These are phyloP conservation scores for Lyophyllum atratum DNA, from an alignment of 768 basidiomycete species.

Conservation along the genomic window DNA sequence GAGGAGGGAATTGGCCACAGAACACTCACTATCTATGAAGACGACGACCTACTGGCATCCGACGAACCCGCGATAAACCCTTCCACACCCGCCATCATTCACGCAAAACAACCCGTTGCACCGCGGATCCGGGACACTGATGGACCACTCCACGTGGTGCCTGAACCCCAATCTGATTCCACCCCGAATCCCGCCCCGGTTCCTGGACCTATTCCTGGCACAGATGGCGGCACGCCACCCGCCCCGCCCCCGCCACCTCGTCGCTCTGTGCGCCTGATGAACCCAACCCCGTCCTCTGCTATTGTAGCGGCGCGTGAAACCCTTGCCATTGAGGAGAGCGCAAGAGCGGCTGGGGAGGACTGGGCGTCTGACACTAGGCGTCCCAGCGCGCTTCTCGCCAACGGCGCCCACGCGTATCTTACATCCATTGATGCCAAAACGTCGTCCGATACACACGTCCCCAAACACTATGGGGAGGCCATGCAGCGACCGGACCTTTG, in stretches of 20 bases:
- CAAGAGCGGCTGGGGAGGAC: background rate
- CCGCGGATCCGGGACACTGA: background rate
- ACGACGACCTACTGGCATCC: background rate
- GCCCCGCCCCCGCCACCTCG: too few relatives aligned
- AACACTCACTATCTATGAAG: constrained; percentile 6
- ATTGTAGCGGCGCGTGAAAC: background rate
- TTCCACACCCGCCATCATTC: background rate
- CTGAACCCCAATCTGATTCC: too few relatives aligned
- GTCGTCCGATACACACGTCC: background rate
- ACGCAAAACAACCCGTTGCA: background rate
- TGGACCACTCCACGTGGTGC: background rate
- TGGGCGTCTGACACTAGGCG: background rate
- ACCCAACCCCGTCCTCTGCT: background rate
- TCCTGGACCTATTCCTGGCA: background rate
- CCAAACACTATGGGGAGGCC: constrained; percentile 9
- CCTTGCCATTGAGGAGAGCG: background rate
- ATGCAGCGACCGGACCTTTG: constrained; percentile 16
- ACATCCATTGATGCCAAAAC: background rate
- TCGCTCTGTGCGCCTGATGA: background rate
- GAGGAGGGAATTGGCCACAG: constrained; percentile 19
- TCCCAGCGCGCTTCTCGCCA: too few relatives aligned
- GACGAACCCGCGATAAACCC: background rate
- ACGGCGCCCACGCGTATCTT: background rate
- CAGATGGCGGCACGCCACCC: too few relatives aligned
- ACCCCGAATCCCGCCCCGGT: too few relatives aligned